A percentile compares a stretch with the other conserved stretches of the same genome.
Evolutionary conservation across 805 yeast genomes (phyloP).

Genomic region (Yamadazyma tumulicola): DNA sequence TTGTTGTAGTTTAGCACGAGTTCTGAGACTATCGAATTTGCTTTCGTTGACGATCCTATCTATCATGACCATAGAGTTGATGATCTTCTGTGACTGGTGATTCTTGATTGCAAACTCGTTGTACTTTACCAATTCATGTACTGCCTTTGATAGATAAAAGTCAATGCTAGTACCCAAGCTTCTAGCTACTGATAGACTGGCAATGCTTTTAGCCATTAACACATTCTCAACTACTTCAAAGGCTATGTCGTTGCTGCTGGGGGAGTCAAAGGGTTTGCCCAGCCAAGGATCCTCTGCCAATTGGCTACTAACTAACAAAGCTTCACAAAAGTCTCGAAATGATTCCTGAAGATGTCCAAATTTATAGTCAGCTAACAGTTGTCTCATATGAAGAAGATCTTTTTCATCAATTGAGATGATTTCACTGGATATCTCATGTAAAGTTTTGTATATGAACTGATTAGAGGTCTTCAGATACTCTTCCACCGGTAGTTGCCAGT

Average conservation of each 20-base stretch:
- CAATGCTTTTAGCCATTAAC: constrained; percentile 38
- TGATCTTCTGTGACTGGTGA: constrained; percentile 44
- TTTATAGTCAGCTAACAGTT: too few species aligned
- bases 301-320: too few species aligned
- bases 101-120: constrained; percentile 37
- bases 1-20: background rate
- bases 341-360: too few species aligned
- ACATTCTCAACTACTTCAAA: constrained; percentile 32
- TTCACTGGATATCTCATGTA: too few species aligned
- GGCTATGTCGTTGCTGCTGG: background rate
- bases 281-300: too few species aligned
- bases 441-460: constrained; percentile 48
- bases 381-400: too few species aligned
- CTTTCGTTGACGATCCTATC: constrained; percentile 29
- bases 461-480: constrained; percentile 32
- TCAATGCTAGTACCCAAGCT: constrained; percentile 1
- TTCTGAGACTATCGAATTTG: background rate
- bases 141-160: constrained; percentile 19
- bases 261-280: too few species aligned
- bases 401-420: too few species aligned
- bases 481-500: constrained; percentile 70
- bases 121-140: constrained; percentile 40
- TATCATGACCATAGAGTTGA: constrained; percentile 47
- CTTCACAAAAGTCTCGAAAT: too few species aligned
- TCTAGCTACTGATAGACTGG: constrained; percentile 24